phyloP scores from a whole-genome alignment of 2,329 filamentous ascomycete genomes.

The Curvularia spicifera region DNA sequence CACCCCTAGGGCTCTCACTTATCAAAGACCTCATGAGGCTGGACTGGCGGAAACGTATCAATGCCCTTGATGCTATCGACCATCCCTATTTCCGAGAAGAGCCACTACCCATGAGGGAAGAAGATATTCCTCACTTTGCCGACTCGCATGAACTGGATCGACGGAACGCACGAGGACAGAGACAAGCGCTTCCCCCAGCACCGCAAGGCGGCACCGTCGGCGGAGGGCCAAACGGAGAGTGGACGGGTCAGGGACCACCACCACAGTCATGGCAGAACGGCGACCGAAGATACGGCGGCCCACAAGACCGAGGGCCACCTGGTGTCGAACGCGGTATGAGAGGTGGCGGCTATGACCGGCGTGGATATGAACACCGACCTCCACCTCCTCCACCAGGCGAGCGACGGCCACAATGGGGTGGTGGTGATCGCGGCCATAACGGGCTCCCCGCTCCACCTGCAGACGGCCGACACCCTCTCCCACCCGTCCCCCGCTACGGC shows the following conservation, averaged over 20 bases:
- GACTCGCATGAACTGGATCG: slow-evolving; percentile 97
- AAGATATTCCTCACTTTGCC: slow-evolving; percentile 88
- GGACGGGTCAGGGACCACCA: slow-evolving; percentile 56
- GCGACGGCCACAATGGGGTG: slow-evolving; percentile 44
- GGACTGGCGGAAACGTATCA: slow-evolving; percentile 87
- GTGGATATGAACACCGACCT: slow-evolving; percentile 41
- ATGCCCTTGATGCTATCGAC: slow-evolving; percentile 89
- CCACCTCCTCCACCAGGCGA: slow-evolving; percentile 46
- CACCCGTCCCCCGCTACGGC: slow-evolving; percentile 44
- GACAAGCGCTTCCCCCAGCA: slow-evolving; percentile 82
- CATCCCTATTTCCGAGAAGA: slow-evolving; percentile 87
- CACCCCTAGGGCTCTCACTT: slow-evolving; percentile 76
- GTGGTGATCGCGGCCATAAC: slow-evolving; percentile 32
- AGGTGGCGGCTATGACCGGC: slow-evolving; percentile 37
- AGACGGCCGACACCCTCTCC: slow-evolving; percentile 46
- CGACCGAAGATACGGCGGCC: slow-evolving; percentile 41
- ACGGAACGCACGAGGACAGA: slow-evolving; percentile 85
- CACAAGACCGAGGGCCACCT: slow-evolving; percentile 51
- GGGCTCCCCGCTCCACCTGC: slow-evolving; percentile 47
- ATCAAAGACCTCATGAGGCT: slow-evolving; percentile 83
- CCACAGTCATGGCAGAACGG: slow-evolving; percentile 45
- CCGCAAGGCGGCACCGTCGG: slow-evolving; percentile 91
- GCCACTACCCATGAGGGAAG: slow-evolving; percentile 79
- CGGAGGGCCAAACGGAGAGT: slow-evolving; percentile 67
- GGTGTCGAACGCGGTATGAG: slow-evolving; percentile 42